Base-by-base conservation (phyloP, 2,329 filamentous ascomycete genomes). In the Sporothrix curviconia region DNA sequence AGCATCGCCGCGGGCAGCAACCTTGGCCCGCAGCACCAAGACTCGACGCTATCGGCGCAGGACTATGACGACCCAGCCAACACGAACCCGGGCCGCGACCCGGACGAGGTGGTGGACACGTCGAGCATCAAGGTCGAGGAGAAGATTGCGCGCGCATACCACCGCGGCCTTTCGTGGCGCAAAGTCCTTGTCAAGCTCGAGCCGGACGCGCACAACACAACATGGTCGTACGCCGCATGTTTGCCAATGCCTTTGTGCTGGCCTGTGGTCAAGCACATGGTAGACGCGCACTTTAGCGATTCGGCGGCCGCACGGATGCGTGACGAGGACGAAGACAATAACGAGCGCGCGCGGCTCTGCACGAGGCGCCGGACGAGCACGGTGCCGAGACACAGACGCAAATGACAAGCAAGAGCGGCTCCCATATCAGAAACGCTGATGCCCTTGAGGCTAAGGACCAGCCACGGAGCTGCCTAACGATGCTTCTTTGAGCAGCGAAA, bases 131-230 rank as follows among this genome's bases (percentile, higher is more conserved):
- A 89, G 61, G 91, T 97, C 0, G 94, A 99, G 71, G 94, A 99
- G 71, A 97, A 96, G 73, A 99, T 99, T 64, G 94, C 94, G 1
- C 83, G 94, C 47, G 94, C 91, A 14, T 99, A 99, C 72, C 94
- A 99, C 70, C 84, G 85, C 12, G 90, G 90, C 62, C 74, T 99
- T 19, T 89, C 90, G 1, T 99, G 94, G 94, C 88, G 94, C 46
- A 99, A 99, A 69, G 94, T 99, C 1, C 82, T 99, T 4, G 94
- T 99, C 14, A 88, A 94, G 55, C 78, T 99, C 2, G 92, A 99
- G 69, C 94, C 94, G 0, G 94, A 99, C 71, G 94, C 94, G 0
- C 94, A 99, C 74, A 99, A 99, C n/a, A n/a, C 72, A 99, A 99
- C 71, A 95, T 99, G 64, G 87, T 97, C 60, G 94, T 99, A 24